phyloP scores from a whole-genome alignment of 2,329 filamentous ascomycete species.

The Parasarocladium wereldwijsianum region DNA sequence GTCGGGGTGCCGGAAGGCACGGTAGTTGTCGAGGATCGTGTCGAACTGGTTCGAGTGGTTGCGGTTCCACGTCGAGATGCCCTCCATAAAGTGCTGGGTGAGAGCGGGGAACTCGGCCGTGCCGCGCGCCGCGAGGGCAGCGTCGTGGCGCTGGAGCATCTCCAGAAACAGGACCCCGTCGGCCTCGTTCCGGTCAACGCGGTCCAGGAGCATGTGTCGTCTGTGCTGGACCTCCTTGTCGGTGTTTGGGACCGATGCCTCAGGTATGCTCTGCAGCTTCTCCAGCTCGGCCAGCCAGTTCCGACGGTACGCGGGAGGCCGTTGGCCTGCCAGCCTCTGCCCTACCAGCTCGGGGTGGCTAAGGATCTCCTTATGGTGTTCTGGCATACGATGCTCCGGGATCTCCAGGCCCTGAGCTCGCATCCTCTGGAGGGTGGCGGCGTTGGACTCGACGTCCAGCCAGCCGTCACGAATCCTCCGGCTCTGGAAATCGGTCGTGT shows the following conservation, averaged over 20 bases:
- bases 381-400: constrained; percentile 28
- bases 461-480: constrained; percentile 25
- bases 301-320: constrained; percentile 18
- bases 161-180: constrained; percentile 9
- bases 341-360: constrained; percentile 10
- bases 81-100: constrained; percentile 19
- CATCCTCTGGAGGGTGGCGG: constrained; percentile 31
- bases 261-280: constrained; percentile 17
- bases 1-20: constrained; percentile 30
- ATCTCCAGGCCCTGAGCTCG: constrained; percentile 21
- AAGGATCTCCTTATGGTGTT: constrained; percentile 11
- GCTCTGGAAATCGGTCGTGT: background rate
- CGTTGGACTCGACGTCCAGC: constrained; percentile 31
- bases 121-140: background rate
- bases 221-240: constrained; percentile 6
- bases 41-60: constrained; percentile 20
- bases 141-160: constrained; percentile 17
- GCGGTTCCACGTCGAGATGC: constrained; percentile 12
- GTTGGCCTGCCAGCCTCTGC: constrained; percentile 15
- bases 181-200: too few relatives aligned
- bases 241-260: constrained; percentile 4
- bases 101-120: constrained; percentile 13
- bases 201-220: constrained; percentile 14
- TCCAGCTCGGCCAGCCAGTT: constrained; percentile 27
- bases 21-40: constrained; percentile 36